Conservation (phyloP, 257 asterid genomes). For the Cynanchum wilfordii region DNA sequence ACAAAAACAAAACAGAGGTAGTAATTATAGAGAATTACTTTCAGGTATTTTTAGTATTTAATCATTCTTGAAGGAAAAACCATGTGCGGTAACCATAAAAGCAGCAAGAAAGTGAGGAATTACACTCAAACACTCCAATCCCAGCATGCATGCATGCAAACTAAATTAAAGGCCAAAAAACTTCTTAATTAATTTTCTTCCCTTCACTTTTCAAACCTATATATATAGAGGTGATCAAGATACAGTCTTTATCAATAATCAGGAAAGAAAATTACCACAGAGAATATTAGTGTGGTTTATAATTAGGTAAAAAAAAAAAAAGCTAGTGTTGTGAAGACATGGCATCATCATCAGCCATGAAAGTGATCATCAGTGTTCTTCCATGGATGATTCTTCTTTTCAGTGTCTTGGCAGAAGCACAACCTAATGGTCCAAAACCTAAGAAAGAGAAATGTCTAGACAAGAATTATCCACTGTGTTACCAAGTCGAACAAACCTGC, state of each 20-base stretch:
- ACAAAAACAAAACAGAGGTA: too few species aligned
- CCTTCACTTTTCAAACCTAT: constrained; percentile 10
- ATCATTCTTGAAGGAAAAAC: too few species aligned
- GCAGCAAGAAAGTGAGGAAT: too few species aligned
- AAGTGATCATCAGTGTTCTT: constrained; percentile 4
- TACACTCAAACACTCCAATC: too few species aligned
- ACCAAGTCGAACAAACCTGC: constrained; percentile 30
- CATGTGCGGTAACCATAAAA: too few species aligned
- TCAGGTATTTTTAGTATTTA: too few species aligned
- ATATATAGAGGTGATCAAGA: background rate
- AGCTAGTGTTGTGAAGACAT: background rate
- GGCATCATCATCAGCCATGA: constrained; percentile 7
- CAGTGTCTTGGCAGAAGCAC: constrained; percentile 28
- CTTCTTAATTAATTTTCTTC: background rate
- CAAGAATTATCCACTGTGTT: constrained; percentile 33
- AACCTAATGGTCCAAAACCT: constrained; percentile 22
- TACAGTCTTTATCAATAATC: background rate
- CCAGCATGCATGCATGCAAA: too few species aligned
- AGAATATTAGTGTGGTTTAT: too few species aligned
- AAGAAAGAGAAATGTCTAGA: constrained; percentile 50
- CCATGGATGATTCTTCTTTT: constrained; percentile 22
- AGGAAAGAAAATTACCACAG: background rate
- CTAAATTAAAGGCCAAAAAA: background rate
- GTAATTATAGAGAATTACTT: too few species aligned
- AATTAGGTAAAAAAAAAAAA: too few species aligned